Evolutionary conservation across 805 yeast genomes (phyloP).

Genomic region (Gaillardinia entomophila): DNA sequence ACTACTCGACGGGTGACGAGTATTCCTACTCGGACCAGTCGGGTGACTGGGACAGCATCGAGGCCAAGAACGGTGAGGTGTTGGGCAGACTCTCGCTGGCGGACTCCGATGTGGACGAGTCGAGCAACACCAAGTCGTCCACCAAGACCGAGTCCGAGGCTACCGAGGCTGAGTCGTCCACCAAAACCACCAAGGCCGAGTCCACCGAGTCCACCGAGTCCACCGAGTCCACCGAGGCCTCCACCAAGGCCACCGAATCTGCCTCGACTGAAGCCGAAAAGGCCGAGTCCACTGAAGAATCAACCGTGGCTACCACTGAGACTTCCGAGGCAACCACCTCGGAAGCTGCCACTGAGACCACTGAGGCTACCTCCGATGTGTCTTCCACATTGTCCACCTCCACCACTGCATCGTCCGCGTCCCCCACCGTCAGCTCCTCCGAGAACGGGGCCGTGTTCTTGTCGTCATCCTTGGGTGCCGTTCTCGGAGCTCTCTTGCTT

Average conservation of each 20-base stretch:
- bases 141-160: background rate
- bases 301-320: background rate
- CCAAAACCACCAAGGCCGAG: background rate
- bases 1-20: constrained; percentile 43
- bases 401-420: background rate
- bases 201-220: background rate
- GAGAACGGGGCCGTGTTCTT: background rate
- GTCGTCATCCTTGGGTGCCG: background rate
- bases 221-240: background rate
- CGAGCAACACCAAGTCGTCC: background rate
- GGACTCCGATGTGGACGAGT: background rate
- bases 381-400: background rate
- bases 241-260: background rate
- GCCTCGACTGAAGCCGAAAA: background rate
- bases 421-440: background rate
- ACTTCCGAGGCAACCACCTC: background rate
- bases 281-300: background rate
- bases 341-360: background rate
- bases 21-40: constrained; percentile 35
- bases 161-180: background rate
- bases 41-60: constrained; percentile 36
- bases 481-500: background rate
- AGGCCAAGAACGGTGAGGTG: constrained; percentile 30
- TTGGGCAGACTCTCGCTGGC: constrained; percentile 8
- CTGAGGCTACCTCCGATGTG: background rate